Evolutionary conservation across 768 basidiomycete species (phyloP).

Genomic region (Hypholoma fasciculare): DNA sequence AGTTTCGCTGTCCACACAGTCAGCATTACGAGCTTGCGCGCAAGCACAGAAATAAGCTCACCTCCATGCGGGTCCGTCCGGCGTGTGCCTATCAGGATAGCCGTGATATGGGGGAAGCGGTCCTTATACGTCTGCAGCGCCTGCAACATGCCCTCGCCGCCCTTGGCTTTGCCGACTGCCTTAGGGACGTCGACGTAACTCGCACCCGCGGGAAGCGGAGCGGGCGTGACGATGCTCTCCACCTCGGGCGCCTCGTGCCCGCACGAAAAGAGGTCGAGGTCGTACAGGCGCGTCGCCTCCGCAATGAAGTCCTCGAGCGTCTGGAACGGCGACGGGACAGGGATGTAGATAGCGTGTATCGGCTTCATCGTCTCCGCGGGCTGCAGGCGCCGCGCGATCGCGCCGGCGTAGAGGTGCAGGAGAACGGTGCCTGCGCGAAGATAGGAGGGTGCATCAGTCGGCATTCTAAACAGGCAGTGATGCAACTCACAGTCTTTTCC

Average conservation of each 20-base stretch:
- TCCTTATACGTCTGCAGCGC: conserved; percentile 76
- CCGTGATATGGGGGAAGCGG: conserved; percentile 64
- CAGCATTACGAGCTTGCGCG: not conserved
- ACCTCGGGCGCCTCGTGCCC: conserved; percentile 42
- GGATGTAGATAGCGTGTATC: conserved; percentile 81
- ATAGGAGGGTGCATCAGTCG: conserved; percentile 1
- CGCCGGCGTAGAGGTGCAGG: conserved; percentile 83
- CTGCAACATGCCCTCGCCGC: conserved; percentile 73
- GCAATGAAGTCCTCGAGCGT: conserved; percentile 84
- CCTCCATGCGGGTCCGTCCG: conserved; percentile 93
- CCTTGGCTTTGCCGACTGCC: conserved; percentile 54
- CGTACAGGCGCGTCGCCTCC: conserved; percentile 58
- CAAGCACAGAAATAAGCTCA: conserved; percentile 34
- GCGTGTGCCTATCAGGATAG: conserved; percentile 88
- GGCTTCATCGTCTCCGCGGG: conserved; percentile 37
- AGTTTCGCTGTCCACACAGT: conserved; percentile 54
- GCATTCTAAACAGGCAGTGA: not conserved
- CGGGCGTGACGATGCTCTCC: conserved; percentile 47
- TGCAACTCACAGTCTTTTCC: conserved; percentile 91
- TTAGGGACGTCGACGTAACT: conserved; percentile 26
- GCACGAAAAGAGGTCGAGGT: conserved; percentile 72
- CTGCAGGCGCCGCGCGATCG: conserved; percentile 49
- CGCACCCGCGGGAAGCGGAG: conserved; percentile 18
- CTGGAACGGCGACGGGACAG: conserved; percentile 85
- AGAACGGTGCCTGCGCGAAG: conserved; percentile 81